Base-by-base conservation (phyloP, 345 rosid genomes). In the Hibiscus syriacus region DNA sequence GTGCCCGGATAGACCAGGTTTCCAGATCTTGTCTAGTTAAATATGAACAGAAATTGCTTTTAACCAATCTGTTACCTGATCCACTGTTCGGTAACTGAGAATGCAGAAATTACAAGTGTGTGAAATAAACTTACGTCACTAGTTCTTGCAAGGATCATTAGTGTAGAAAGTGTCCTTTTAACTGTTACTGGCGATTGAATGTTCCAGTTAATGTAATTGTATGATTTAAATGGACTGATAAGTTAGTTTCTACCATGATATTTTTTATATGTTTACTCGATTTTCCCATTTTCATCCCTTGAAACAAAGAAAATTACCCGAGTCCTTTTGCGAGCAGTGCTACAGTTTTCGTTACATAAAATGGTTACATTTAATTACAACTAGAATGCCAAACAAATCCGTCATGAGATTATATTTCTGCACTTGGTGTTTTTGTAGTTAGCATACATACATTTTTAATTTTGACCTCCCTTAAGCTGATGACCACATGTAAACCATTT, bases 311-410 rank as follows among this genome's bases (percentile, higher is more conserved):
- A n/a, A n/a, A n/a, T n/a, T n/a, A n/a, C n/a, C 26, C 34, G 41
- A 36, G 10, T 39, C 49, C 23, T 60, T 36, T 19, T 0, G 0
- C 4, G 23, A 59, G 4, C 20, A 43, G 64, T 32, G n/a, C 14
- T 3, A 8, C 8, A 50, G 5, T 3, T 17, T 63, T 60, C 27
- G 36, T 59, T 11, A 46, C 16, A 20, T 36, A 38, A 36, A 61
- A 61, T 61, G 66, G 9, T 14, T 64, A 64, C 53, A n/a, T n/a
- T n/a, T n/a, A n/a, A n/a, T n/a, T 36, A 60, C 29, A 36, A 13
- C 48, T 34, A 6, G 32, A 7, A 62, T 62, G 49, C 49, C n/a
- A n/a, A n/a, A n/a, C n/a, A n/a, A n/a, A n/a, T n/a, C n/a, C n/a
- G n/a, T n/a, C n/a, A n/a, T n/a, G n/a, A n/a, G n/a, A n/a, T n/a